These are phyloP conservation scores for Colletotrichum sp. DNA, from an alignment of 2,329 filamentous ascomycete species.

Conservation along the genomic window DNA sequence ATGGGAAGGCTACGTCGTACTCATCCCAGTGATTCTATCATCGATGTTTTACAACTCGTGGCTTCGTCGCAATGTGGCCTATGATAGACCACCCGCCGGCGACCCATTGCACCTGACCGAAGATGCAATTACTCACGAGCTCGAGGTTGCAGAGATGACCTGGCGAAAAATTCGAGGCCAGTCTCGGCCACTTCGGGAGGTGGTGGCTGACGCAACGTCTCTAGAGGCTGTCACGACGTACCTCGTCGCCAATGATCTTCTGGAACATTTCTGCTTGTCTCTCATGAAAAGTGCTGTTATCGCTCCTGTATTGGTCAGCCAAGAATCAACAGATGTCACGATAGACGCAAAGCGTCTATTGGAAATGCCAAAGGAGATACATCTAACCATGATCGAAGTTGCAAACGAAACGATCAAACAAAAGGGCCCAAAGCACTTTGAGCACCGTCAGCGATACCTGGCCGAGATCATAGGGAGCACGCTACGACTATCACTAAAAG, in stretches of 20 bases:
- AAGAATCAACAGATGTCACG: background rate
- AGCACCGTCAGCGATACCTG: background rate
- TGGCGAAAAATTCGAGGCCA: background rate
- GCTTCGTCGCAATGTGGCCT: slow-evolving; percentile 52
- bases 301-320: background rate
- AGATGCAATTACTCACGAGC: background rate
- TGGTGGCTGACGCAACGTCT: background rate
- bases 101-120: background rate
- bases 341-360: background rate
- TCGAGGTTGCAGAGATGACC: background rate
- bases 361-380: background rate
- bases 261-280: background rate
- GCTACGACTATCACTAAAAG: background rate
- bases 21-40: slow-evolving; percentile 53
- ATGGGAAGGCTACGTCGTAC: slow-evolving; percentile 59
- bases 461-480: background rate
- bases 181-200: background rate
- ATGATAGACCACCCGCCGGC: slow-evolving; percentile 32
- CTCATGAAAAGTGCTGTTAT: background rate
- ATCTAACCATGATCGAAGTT: background rate
- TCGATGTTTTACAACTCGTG: slow-evolving; percentile 52
- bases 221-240: background rate
- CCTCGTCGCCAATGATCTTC: background rate
- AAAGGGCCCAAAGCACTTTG: background rate
- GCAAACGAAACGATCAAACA: background rate